Conservation (phyloP, 305 asterid genomes). For the Solanum hybrid region DNA sequence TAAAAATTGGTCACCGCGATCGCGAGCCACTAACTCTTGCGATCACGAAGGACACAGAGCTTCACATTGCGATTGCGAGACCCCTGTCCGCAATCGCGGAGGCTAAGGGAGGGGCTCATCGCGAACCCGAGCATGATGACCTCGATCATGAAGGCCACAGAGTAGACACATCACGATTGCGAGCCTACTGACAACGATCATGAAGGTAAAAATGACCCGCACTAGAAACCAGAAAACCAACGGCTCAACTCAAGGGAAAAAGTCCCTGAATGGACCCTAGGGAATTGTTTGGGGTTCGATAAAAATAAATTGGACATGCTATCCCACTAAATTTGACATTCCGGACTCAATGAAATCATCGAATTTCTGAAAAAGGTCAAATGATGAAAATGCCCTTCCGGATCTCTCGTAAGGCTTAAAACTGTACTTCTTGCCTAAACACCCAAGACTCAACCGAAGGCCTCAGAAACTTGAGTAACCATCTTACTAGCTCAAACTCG, state of each 20-base stretch:
- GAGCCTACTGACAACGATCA: neutral
- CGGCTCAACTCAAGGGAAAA: neutral
- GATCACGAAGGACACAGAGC: neutral
- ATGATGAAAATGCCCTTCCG: neutral
- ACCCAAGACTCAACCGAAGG: neutral
- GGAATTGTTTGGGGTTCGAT: neutral
- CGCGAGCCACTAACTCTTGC: neutral
- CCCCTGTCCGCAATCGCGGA: rapidly evolving
- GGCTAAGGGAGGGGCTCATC: neutral
- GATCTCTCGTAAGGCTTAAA: neutral
- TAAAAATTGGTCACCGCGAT: neutral
- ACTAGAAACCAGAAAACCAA: neutral
- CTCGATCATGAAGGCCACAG: neutral
- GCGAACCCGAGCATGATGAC: neutral
- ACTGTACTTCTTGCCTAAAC: neutral
- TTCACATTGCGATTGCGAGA: neutral
- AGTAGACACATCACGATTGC: neutral
- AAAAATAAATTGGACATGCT: neutral
- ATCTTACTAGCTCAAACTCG: neutral
- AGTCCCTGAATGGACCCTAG: neutral
- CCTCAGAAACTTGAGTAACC: neutral
- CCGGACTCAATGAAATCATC: neutral
- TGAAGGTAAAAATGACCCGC: neutral
- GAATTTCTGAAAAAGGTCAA: neutral
- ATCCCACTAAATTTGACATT: neutral